phyloP scores from a whole-genome alignment of 2,329 filamentous ascomycete genomes.

The Botrytis squamosa region DNA sequence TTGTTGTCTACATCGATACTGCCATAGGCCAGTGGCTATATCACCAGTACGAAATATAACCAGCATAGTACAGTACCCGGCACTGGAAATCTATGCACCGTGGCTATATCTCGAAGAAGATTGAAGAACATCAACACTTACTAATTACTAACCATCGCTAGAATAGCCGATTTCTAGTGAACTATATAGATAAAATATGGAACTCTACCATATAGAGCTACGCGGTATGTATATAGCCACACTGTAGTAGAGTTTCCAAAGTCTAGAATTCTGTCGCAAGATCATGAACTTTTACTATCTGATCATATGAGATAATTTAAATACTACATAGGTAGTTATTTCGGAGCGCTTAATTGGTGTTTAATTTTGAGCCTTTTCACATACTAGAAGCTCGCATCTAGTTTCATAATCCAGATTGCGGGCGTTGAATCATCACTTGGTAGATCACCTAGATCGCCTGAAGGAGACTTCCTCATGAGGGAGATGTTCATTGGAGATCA shows the following conservation, averaged over 20 bases:
- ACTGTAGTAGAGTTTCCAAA: not conserved
- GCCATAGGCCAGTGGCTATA: accelerated
- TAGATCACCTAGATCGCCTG: not conserved
- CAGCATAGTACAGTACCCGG: not conserved
- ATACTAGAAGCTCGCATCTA: not conserved
- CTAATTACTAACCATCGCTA: not conserved
- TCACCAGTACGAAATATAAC: not conserved
- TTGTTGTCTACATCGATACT: not conserved
- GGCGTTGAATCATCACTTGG: not conserved
- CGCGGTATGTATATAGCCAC: not conserved
- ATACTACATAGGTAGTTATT: not conserved
- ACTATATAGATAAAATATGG: not conserved
- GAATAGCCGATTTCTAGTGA: not conserved
- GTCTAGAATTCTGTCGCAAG: not conserved
- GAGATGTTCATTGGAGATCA: not conserved
- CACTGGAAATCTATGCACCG: not conserved
- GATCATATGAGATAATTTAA: not conserved
- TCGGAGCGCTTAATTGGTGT: too few relatives aligned
- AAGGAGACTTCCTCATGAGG: not conserved
- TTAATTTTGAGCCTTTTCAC: not conserved
- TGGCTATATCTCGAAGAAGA: accelerated
- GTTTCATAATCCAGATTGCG: not conserved
- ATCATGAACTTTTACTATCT: not conserved
- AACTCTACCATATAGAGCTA: too few relatives aligned
- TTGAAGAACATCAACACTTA: not conserved